Conservation (phyloP, 164 flowering plant genomes). For the Dillenia turbinata region DNA sequence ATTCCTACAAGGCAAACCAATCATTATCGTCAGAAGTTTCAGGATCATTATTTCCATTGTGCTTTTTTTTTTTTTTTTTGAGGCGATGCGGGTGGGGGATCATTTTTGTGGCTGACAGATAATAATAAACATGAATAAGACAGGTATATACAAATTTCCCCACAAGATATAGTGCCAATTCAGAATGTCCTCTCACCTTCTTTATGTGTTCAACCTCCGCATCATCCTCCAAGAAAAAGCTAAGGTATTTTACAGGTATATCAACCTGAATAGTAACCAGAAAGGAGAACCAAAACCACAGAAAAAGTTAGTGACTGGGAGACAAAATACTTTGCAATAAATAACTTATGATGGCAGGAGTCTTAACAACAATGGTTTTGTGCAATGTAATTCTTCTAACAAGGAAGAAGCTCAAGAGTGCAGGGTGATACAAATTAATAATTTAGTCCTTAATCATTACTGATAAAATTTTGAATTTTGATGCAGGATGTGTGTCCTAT, state of each 20-base stretch:
- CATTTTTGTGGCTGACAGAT: background rate
- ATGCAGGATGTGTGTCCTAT: too few relatives aligned
- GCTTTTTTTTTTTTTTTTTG: too few relatives aligned
- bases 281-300: background rate
- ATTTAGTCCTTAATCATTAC: too few relatives aligned
- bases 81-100: too few relatives aligned
- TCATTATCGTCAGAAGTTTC: background rate
- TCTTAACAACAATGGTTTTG: too few relatives aligned
- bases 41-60: background rate
- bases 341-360: too few relatives aligned
- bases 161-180: background rate
- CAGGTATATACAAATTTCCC: background rate
- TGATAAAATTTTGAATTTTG: too few relatives aligned
- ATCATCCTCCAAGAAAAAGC: constrained; percentile 94
- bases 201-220: constrained; percentile 76
- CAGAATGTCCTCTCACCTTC: constrained; percentile 37
- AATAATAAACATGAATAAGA: background rate
- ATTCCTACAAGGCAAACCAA: constrained; percentile 45
- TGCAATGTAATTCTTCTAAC: too few relatives aligned
- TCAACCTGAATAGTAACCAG: constrained; percentile 56
- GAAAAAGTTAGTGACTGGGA: too few relatives aligned
- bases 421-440: too few relatives aligned
- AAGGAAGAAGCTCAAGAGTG: too few relatives aligned
- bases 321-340: too few relatives aligned
- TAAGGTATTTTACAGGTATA: constrained; percentile 80